Evolutionary conservation across 192 early-diverging fungal species (phyloP), one percentile per base, ranked within the genome.

Genomic region (Coemansia erecta): DNA sequence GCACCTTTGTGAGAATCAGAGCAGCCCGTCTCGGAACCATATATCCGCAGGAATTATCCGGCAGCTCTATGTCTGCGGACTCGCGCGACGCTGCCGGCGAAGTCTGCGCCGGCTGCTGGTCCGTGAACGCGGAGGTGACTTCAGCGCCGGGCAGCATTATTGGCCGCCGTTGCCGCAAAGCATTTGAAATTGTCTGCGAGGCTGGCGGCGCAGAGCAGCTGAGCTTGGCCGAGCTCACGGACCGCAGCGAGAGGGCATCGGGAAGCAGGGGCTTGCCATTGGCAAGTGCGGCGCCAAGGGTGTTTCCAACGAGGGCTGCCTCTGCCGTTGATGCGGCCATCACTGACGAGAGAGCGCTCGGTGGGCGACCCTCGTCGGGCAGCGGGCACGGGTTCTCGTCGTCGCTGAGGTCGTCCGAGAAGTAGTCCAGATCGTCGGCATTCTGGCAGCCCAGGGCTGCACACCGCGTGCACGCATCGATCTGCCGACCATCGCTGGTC

Each of bases 381-480:
- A 17, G 4, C 14, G 49, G 24, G 24, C 24, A 37, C 23, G 48
- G 4, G 35, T 23, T 26, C 21, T 56, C 54, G 41, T 56, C 54
- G 18, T 6, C 12, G n/a, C 21, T 43, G 19, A 43, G 21, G 2
- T 11, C 10, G 41, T 41, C 42, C 12, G 53, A 44, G 31, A 50
- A 24, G 35, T 45, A 46, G 13, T 24, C 43, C 8, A 2, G 18
- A 10, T 60, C 37, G 18, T 39, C 45, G 9, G 45, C 50, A 11
- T 37, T 37, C 35, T 37, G 35, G 26, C 70, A 72, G 3, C 28
- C 56, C 5, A 72, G 8, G 12, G 46, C 47, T 8, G 62, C 60
- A 50, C 76, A 73, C 39, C 50, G 50, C 23, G 28, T 17, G 37
- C 76, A 79, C 15, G 22, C 66, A 2, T 28, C 11, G 33, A 72